Base-by-base conservation (phyloP, 208 protist species). In the Vickermania ingenoplastis region DNA sequence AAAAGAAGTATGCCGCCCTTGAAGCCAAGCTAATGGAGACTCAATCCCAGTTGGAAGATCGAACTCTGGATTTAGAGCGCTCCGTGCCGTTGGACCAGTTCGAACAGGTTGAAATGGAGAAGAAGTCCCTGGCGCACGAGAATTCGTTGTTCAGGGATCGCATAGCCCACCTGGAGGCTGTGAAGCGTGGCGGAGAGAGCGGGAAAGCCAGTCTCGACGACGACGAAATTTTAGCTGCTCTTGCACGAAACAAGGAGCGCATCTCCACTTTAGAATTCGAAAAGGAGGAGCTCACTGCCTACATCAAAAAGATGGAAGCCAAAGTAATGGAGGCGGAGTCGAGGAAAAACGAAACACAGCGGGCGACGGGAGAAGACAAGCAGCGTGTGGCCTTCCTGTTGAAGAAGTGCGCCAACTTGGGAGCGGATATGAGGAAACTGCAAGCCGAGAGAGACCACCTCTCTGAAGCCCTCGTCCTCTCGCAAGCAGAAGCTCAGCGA, bases 301-400 rank as follows among this genome's bases (percentile, higher is more conserved):
- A 77, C 41, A 60, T 92, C n/a, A 58, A 79, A 50, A 72, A 89
- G 69, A 65, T 67, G 0, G 66, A 80, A 59, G 30, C 55, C 21
- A 73, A 71, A 57, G 68, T 67, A 7, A 69, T 60, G 7, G 36
- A 68, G 13, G 68, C 70, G 41, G 74, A 86, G 52, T 50, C 74
- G 52, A 80, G 90, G 52, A 56, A 65, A 0, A 63, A 69, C 21
- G 60, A 75, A 21, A 53, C 79, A 31, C 66, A 77, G 50, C 75
- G 75, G 24, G 57, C 71, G 27, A 57, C 71, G 48, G 69, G 74
- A 17, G 83, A 91, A 28, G 83, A 91, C 58, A 87, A 91, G 63
- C 76, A 91, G 67, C 87, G 87, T 30, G 75, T 91, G 26, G 68
- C 70, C 3, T 91, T 89, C 51, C 59, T 94, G 4, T 41, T 90